Percentiles rank a stretch among this genome's conserved stretches.
phyloP scores from a whole-genome alignment of 768 basidiomycete species.

The Mycena galericulata region DNA sequence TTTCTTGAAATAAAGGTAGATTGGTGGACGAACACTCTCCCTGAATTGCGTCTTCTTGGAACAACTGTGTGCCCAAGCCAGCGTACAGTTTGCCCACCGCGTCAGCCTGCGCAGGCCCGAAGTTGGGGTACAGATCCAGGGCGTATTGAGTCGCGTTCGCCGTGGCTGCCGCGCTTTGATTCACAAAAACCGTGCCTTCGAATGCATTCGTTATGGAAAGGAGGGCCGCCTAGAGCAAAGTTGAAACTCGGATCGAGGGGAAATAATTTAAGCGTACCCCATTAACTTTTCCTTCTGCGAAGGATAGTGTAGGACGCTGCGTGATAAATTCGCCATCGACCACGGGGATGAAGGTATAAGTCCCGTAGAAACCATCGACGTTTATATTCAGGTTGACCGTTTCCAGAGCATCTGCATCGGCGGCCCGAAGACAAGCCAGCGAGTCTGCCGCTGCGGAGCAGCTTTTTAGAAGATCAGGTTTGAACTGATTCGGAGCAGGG shows the following conservation, averaged over 20 bases:
- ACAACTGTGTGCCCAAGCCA: conserved; percentile 8
- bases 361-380: conserved; percentile 38
- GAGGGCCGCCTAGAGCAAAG: conserved; percentile 41
- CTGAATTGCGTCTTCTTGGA: no score
- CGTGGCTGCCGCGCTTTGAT: conserved; percentile 14
- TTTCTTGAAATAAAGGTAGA: no score
- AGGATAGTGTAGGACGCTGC: conserved; percentile 45
- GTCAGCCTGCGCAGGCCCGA: conserved; percentile 20
- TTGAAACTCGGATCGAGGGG: not conserved
- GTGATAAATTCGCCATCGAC: conserved; percentile 49
- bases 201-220: conserved; percentile 40
- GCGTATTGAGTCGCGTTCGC: conserved; percentile 30
- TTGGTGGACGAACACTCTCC: no score
- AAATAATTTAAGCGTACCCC: conserved; percentile 40
- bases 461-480: conserved; percentile 27
- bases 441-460: not conserved
- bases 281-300: conserved; percentile 43
- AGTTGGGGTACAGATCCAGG: conserved; percentile 33
- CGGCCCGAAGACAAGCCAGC: conserved; percentile 44
- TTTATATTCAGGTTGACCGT: conserved; percentile 37
- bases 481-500: conserved; percentile 15
- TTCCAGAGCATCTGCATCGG: conserved; percentile 37
- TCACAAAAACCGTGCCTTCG: conserved; percentile 43
- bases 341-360: conserved; percentile 44
- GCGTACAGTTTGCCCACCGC: conserved; percentile 25